Base-by-base conservation (phyloP, 2,329 filamentous ascomycete species). In the Fusarium sp. region DNA sequence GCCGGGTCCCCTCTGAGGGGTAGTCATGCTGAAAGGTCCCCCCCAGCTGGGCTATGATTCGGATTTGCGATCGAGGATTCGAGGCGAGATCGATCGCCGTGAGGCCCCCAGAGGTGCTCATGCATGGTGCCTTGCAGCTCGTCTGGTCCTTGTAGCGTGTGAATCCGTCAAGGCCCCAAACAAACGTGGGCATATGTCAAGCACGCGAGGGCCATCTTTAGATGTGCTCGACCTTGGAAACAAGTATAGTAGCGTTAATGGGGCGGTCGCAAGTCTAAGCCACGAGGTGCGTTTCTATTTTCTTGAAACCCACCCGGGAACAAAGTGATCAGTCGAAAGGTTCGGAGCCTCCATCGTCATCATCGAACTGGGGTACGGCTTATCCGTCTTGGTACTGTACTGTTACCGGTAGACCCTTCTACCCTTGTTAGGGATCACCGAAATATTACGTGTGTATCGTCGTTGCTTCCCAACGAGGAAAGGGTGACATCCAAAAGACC, bases 61-160 rank as follows among this genome's bases (percentile, higher is more conserved):
- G 65, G 58, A 71, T 73, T 61, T 69, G 57, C 62, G 70, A 77
- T 76, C 73, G 76, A 70, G 54, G 38, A 70, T 70, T 67, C 58
- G 56, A 64, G 62, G 61, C 61, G 67, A 64, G 71, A 77, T 77
- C 77, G 77, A 77, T 70, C 72, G 62, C 20, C 55, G 29, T 58
- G 66, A 68, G 64, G 67, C 67, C 65, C 60, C 65, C 56, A 49
- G 44, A 42, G 20, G 50, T 58, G 29, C 61, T 55, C 70, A 59
- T 74, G 72, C 71, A 71, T 65, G 60, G 68, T 75, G 73, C 75
- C 73, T 74, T 75, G 72, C 73, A 75, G 65, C 58, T 67, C 61
- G 36, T 58, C 42, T 44, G 40, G 40, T 44, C 67, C 42, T 64
- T 53, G 25, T 42, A 23, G 33, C 42, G 53, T 68, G 56, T 27